Base-by-base conservation (phyloP, 169 alveolate species). In the Cryptosporidium sp. region DNA sequence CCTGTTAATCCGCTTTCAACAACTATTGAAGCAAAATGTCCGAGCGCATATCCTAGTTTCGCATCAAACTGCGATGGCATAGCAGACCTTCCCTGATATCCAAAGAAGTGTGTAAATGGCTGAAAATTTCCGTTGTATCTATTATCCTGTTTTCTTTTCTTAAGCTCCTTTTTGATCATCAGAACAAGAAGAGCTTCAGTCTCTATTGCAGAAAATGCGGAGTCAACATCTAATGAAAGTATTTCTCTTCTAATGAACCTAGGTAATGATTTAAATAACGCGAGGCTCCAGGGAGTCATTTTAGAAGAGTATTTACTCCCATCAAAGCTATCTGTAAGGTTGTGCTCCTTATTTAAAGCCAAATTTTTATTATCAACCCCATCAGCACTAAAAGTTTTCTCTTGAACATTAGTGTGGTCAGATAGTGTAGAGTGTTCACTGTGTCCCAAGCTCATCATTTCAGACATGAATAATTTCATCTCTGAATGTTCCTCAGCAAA, bases 21-120 rank as follows among this genome's bases (percentile, higher is more conserved):
- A 23, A 96, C 94, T 33, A 96, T 94, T 10, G 98, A 95, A 16
- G 99, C 99, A 70, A 96, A 93, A 92, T 95, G 97, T 58, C 99
- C 99, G 92, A 96, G 96, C 33, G 99, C 96, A 85, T 94, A 96
- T 8, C 98, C 99, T 68, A 97, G 94, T 55, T 95, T 94, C 51
- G 98, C 95, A 92, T 98, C 99, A 85, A 98, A 98, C 41, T 94
- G 95, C 1, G 99, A 94, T 35, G 99, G 99, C 94, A 96, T 95
- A n/a, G 99, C 96, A 73, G 99, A 97, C 69, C 99, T 95, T 23
- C 99, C 99, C 92, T 98, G 98, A 95, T 98, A 98, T 16, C 99
- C 99, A 92, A 98, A 98, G 94, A 95, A 98, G 85, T 97, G 99
- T 14, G 98, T 95, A 59, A 97, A 98, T 35, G 99, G 98, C 86